A percentile compares a stretch with the other conserved stretches of the same genome.
These are phyloP conservation scores for Craspedostauros australis DNA, from an alignment of 108 stramenopile genomes.

Conservation along the genomic window DNA sequence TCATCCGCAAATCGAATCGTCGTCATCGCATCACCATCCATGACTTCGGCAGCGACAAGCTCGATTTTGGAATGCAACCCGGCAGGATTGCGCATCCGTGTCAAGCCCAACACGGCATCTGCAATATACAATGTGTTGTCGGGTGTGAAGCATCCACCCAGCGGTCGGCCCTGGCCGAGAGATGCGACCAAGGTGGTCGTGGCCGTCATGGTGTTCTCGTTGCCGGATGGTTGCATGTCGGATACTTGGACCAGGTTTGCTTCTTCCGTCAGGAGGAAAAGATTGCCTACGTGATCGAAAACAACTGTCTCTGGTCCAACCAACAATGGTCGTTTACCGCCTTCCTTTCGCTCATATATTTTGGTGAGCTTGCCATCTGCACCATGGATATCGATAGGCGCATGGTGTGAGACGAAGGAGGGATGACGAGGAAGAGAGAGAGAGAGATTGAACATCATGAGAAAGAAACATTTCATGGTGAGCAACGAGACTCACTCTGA, in stretches of 20 bases:
- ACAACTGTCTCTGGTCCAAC: slow-evolving; percentile 54
- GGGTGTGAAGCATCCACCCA: slow-evolving; percentile 51
- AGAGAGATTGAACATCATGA: not conserved
- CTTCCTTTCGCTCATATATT: slow-evolving; percentile 43
- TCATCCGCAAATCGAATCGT: slow-evolving; percentile 54
- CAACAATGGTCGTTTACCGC: slow-evolving; percentile 28
- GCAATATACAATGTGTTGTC: slow-evolving; percentile 65
- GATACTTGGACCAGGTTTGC: slow-evolving; percentile 37
- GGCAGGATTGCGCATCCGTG: slow-evolving; percentile 28
- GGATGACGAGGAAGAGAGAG: not conserved
- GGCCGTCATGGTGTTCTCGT: slow-evolving; percentile 22
- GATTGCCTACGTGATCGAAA: slow-evolving; percentile 36
- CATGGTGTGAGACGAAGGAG: not conserved
- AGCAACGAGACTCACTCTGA: not conserved
- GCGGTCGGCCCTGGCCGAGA: slow-evolving; percentile 49
- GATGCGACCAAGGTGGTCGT: slow-evolving; percentile 32
- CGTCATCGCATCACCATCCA: slow-evolving; percentile 23
- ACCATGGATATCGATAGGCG: not conserved
- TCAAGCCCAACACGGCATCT: slow-evolving; percentile 52
- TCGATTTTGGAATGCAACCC: slow-evolving; percentile 47
- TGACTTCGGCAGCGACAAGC: slow-evolving; percentile 43
- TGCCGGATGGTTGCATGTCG: slow-evolving; percentile 16
- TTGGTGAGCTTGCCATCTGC: slow-evolving; percentile 45
- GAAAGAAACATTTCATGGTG: not conserved
- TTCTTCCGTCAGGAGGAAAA: slow-evolving; percentile 50